These are phyloP conservation scores for Lactarius deliciosus DNA, from an alignment of 768 basidiomycete species.

Conservation along the genomic window DNA sequence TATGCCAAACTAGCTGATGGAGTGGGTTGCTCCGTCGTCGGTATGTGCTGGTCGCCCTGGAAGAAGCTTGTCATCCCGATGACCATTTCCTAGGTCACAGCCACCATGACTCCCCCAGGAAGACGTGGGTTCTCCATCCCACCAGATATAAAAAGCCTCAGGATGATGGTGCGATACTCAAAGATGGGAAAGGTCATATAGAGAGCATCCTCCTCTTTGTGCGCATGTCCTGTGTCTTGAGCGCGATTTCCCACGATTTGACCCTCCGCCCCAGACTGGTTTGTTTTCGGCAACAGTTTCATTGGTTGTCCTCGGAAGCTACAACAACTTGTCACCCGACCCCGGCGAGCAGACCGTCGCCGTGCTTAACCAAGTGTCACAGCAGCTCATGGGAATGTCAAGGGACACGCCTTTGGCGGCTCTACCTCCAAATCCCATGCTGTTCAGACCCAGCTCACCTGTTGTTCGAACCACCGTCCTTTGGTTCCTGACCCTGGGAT, in stretches of 20 bases:
- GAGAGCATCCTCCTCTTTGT: background rate
- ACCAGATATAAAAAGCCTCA: background rate
- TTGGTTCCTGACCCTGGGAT: background rate
- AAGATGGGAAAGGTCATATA: background rate
- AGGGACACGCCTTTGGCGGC: background rate
- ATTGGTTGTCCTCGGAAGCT: background rate
- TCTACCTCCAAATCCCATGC: background rate
- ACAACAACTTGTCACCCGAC: background rate
- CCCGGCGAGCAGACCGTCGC: background rate
- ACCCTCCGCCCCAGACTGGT: background rate
- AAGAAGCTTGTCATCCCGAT: background rate
- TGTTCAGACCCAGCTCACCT: background rate
- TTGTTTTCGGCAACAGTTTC: background rate
- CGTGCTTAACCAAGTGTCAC: constrained; percentile 7
- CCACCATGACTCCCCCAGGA: background rate
- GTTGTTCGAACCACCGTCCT: background rate
- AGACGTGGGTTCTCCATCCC: constrained; percentile 1
- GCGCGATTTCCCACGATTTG: background rate
- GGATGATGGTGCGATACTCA: background rate
- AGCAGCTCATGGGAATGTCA: background rate
- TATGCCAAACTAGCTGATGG: background rate
- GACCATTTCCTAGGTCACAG: background rate
- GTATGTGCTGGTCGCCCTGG: background rate
- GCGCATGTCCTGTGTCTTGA: background rate
- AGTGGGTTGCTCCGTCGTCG: too few species aligned